A percentile compares a stretch with the other conserved stretches of the same genome.
Conservation (phyloP, 1,284 basidiomycete genomes). For the Papiliotrema nemorosa region DNA sequence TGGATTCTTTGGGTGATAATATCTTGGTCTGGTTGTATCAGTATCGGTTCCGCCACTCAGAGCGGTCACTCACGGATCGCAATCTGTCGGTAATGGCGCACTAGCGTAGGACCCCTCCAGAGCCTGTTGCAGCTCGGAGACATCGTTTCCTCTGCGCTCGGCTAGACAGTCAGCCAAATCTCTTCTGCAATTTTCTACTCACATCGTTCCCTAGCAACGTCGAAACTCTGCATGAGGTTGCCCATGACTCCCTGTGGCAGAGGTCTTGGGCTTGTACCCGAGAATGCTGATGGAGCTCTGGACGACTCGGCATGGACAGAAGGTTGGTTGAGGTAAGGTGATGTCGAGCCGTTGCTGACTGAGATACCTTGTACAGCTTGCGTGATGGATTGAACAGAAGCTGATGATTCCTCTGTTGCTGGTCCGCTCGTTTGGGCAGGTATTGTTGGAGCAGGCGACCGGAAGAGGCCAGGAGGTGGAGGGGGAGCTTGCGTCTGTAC, state of each 20-base stretch:
- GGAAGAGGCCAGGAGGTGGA: too few species aligned
- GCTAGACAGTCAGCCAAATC: slow-evolving; percentile 53
- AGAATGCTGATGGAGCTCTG: slow-evolving; percentile 57
- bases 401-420: too few species aligned
- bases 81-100: slow-evolving; percentile 88
- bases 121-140: slow-evolving; percentile 85
- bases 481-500: too few species aligned
- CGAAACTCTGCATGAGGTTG: slow-evolving; percentile 91
- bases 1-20: slow-evolving; percentile 93
- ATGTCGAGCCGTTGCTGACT: not conserved
- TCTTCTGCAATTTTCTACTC: slow-evolving; percentile 28
- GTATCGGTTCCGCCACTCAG: not conserved
- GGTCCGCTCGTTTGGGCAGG: not conserved
- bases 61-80: slow-evolving; percentile 69
- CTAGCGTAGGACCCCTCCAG: slow-evolving; percentile 84
- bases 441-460: not conserved
- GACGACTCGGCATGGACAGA: slow-evolving; percentile 45
- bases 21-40: slow-evolving; percentile 67
- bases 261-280: slow-evolving; percentile 9
- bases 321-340: too few species aligned
- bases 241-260: slow-evolving; percentile 65
- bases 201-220: slow-evolving; percentile 94
- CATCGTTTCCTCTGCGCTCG: slow-evolving; percentile 74
- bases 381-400: too few species aligned
- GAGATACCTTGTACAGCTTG: too few species aligned